These are phyloP conservation scores for Pseudogymnoascus sp. DNA, from an alignment of 2,329 filamentous ascomycete species.

Conservation along the genomic window DNA sequence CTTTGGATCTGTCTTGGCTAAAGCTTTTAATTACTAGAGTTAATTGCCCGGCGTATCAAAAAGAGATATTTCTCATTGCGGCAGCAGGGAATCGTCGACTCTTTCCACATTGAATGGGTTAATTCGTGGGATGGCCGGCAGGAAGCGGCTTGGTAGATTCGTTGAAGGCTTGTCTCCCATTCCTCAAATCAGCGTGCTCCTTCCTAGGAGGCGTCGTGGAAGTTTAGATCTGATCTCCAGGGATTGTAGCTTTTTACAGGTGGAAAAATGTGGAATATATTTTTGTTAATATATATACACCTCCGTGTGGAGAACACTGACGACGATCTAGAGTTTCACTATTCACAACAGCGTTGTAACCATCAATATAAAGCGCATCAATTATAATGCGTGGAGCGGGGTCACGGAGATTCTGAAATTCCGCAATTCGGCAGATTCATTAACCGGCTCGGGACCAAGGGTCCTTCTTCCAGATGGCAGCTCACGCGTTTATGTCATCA, in stretches of 20 bases:
- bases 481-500: neutral
- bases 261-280: neutral
- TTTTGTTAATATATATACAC: neutral
- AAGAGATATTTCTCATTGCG: neutral
- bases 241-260: neutral
- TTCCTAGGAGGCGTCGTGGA: neutral
- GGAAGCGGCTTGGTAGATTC: neutral
- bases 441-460: neutral
- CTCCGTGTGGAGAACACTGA: neutral
- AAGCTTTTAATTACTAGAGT: neutral
- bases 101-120: neutral
- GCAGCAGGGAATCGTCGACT: neutral
- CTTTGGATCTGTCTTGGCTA: neutral
- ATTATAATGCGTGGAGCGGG: neutral
- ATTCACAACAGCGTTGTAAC: neutral
- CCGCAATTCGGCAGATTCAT: neutral
- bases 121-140: neutral
- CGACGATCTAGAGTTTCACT: slow-evolving; percentile 1
- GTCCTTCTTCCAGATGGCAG: neutral
- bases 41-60: neutral
- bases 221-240: neutral
- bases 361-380: neutral
- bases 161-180: neutral
- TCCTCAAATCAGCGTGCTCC: neutral
- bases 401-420: neutral